A percentile compares a stretch with the other conserved stretches of the same genome.
phyloP scores from a whole-genome alignment of 1,139 yeast genomes.

The Protomyces lactucae-debilis region DNA sequence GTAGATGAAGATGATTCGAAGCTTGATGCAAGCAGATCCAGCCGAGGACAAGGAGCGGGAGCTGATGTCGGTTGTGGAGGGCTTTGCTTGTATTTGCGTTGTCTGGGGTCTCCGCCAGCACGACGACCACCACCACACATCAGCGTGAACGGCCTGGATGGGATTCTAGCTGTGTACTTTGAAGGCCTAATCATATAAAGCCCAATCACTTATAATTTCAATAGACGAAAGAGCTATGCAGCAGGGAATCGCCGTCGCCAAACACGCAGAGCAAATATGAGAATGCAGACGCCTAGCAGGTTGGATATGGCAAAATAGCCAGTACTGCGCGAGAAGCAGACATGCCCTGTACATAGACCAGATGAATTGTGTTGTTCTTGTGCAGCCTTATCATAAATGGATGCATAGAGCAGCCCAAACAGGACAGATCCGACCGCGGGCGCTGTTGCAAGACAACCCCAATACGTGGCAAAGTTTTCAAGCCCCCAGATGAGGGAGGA shows the following conservation, averaged over 20 bases:
- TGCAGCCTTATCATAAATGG: constrained; percentile 48
- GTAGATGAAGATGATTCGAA: too few relatives aligned
- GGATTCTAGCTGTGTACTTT: too few relatives aligned
- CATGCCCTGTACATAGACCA: constrained; percentile 6
- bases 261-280: constrained; percentile 4
- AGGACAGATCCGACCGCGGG: constrained; percentile 80
- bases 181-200: too few relatives aligned
- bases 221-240: background rate
- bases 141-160: too few relatives aligned
- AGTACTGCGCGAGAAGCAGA: constrained; percentile 9
- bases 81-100: too few relatives aligned
- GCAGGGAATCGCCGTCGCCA: constrained; percentile 21
- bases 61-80: too few relatives aligned
- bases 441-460: constrained; percentile 87
- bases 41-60: too few relatives aligned
- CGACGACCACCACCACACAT: too few relatives aligned
- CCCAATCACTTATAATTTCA: too few relatives aligned
- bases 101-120: too few relatives aligned
- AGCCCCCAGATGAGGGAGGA: constrained; percentile 85
- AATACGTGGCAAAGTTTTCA: constrained; percentile 82
- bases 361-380: background rate
- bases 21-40: too few relatives aligned
- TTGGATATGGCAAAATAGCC: constrained; percentile 5
- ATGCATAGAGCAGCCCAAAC: constrained; percentile 70
- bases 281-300: constrained; percentile 12